Evolutionary conservation across 306 rosid genomes (phyloP), one percentile per base, ranked within the genome.

Genomic region (Echinosophora koreensis): DNA sequence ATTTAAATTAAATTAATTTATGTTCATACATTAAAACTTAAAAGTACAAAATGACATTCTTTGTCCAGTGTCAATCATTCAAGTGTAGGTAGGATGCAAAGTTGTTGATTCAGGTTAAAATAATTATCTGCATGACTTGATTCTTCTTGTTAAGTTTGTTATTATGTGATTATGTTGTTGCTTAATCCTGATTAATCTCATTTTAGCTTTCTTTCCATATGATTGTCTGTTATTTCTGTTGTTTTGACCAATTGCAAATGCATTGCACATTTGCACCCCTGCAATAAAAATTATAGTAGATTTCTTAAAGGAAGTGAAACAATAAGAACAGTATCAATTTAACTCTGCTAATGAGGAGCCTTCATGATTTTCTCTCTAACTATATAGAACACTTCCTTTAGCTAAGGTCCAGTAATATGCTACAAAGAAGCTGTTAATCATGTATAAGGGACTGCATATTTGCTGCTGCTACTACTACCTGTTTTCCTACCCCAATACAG

Each of bases 191-290:
- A 50, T 74, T 38, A 17, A 8, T 35, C 12, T 38, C 52, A 69
- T 78, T 69, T 70, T 47, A 4, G 69, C 16, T 57, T 34, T 35
- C 16, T 17, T 57, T 68, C 46, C 28, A 50, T 54, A 37, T 59
- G 51, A 38, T 49, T 6, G 55, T 47, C 32, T 47, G 5, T 47
- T 69, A 8, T 22, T 51, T 50, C 22, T 69, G n/a, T 78, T 69
- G 71, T 6, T 50, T 78, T 58, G 6, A 56, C 30, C 37, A 54
- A 44, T 56, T 56, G 51, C 39, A 27, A 67, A 66, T 67, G 69
- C 44, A 39, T 39, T 39, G 44, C 44, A 39, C 44, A 0, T 4
- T 39, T 39, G 44, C 44, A 39, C 44, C 1, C n/a, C 52, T 47
- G n/a, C 13, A 47, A 4, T 47, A 3, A 47, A 47, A 46, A 11